phyloP scores from a whole-genome alignment of 78 protist species.

The Trichosphaerium sp. region DNA sequence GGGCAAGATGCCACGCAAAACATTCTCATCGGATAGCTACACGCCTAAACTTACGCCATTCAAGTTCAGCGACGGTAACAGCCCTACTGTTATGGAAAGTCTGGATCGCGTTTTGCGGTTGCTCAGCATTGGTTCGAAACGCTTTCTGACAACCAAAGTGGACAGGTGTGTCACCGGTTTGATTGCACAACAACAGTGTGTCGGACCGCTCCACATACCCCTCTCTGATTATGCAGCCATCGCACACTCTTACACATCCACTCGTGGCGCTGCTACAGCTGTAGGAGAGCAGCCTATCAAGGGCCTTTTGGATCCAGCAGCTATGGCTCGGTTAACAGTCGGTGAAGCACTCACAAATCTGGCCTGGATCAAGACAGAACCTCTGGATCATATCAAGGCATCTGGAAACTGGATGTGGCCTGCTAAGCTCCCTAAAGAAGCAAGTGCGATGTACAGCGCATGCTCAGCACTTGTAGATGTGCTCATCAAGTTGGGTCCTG shows the following conservation, averaged over 20 bases:
- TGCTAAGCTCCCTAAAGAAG: constrained; percentile 74
- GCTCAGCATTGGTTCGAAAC: constrained; percentile 77
- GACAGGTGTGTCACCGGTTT: constrained; percentile 86
- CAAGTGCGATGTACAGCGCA: constrained; percentile 69
- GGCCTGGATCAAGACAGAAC: constrained; percentile 34
- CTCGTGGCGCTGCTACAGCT: constrained; percentile 49
- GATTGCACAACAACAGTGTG: constrained; percentile 84
- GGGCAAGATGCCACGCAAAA: constrained; percentile 64
- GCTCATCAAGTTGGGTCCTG: constrained; percentile 49
- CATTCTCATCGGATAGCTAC: constrained; percentile 14
- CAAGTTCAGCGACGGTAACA: constrained; percentile 1
- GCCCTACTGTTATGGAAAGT: not conserved
- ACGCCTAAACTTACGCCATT: constrained; percentile 5
- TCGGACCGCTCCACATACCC: constrained; percentile 82
- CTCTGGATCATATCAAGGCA: constrained; percentile 37
- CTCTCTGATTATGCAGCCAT: constrained; percentile 68
- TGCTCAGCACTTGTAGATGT: constrained; percentile 62
- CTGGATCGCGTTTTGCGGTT: constrained; percentile 56
- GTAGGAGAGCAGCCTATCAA: constrained; percentile 80
- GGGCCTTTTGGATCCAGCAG: constrained; percentile 44
- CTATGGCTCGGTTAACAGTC: constrained; percentile 74
- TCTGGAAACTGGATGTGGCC: constrained; percentile 94
- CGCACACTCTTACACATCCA: constrained; percentile 22
- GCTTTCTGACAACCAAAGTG: constrained; percentile 77
- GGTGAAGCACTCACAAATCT: constrained; percentile 83